Evolutionary conservation across 1,284 basidiomycete species (phyloP).

Genomic region (Moesziomyces parantarcticus): DNA sequence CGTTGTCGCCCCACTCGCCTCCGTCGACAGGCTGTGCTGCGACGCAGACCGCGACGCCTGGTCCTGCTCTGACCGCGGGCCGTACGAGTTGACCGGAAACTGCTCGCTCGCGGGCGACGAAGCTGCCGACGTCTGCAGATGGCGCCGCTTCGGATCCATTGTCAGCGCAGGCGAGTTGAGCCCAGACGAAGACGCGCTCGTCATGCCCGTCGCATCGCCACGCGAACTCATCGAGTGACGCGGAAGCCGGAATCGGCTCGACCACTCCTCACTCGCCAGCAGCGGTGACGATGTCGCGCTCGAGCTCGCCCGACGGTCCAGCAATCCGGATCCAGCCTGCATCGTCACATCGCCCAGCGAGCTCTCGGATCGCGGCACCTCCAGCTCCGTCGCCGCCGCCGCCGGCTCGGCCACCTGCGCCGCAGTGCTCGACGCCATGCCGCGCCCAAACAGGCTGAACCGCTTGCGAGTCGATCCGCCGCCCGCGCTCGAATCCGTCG

Average conservation of each 20-base stretch:
- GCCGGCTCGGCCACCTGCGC: slow-evolving; percentile 8
- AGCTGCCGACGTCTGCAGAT: slow-evolving; percentile 17
- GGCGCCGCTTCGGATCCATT: slow-evolving; percentile 28
- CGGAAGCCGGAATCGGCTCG: slow-evolving; percentile 30
- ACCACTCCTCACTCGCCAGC: slow-evolving; percentile 27
- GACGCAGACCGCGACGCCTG: slow-evolving; percentile 28
- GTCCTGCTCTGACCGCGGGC: slow-evolving; percentile 33
- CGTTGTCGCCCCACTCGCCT: slow-evolving; percentile 9
- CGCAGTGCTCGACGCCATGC: slow-evolving; percentile 14
- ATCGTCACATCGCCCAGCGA: slow-evolving; percentile 17
- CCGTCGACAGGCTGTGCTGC: slow-evolving; percentile 27
- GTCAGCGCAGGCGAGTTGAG: slow-evolving; percentile 36
- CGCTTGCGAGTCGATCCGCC: slow-evolving; percentile 21
- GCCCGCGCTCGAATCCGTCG: neutral
- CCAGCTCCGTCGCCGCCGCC: slow-evolving; percentile 1
- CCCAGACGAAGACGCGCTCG: slow-evolving; percentile 17
- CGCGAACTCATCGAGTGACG: slow-evolving; percentile 22
- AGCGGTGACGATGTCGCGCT: slow-evolving; percentile 17
- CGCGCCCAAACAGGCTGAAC: slow-evolving; percentile 33
- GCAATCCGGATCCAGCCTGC: slow-evolving; percentile 6
- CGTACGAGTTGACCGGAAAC: slow-evolving; percentile 43
- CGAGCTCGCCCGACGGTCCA: slow-evolving; percentile 27
- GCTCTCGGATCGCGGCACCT: slow-evolving; percentile 15
- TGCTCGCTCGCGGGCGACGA: slow-evolving; percentile 38
- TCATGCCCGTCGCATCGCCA: neutral